Evolutionary conservation across 2,329 filamentous ascomycete species (phyloP).

Genomic region (Truncatella angustata): DNA sequence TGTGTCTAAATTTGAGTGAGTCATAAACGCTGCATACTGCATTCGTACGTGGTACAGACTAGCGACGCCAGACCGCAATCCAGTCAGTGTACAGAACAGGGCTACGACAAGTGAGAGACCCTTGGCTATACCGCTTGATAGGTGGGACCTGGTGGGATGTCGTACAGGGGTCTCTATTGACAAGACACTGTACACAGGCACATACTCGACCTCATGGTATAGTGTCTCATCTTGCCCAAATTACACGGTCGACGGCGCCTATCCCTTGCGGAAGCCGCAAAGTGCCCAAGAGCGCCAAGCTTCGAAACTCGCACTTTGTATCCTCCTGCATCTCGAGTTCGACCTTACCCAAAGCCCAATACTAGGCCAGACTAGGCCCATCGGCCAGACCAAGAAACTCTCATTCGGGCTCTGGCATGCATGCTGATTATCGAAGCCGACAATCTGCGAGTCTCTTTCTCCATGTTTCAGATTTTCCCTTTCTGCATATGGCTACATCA

Average conservation of each 20-base stretch:
- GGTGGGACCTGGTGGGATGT: slow-evolving; percentile 13
- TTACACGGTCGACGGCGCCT: slow-evolving; percentile 6
- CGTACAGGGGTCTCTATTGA: slow-evolving; percentile 1
- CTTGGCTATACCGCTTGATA: slow-evolving; percentile 18
- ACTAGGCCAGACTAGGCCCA: slow-evolving; percentile 13
- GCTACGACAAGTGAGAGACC: slow-evolving; percentile 15
- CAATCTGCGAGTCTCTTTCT: slow-evolving; percentile 17
- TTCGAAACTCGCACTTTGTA: slow-evolving; percentile 2
- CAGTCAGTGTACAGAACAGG: slow-evolving; percentile 20
- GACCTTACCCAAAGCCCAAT: slow-evolving; percentile 14
- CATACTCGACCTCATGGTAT: not conserved
- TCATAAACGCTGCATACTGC: slow-evolving; percentile 21
- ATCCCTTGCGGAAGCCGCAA: slow-evolving; percentile 3
- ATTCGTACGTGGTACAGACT: slow-evolving; percentile 13
- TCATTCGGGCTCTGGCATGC: slow-evolving; percentile 18
- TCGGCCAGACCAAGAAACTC: slow-evolving; percentile 14
- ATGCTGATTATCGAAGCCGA: slow-evolving; percentile 17
- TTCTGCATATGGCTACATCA: slow-evolving; percentile 10
- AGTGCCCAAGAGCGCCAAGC: slow-evolving; percentile 1
- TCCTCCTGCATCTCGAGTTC: not conserved
- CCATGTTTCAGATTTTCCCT: slow-evolving; percentile 32
- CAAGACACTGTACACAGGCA: slow-evolving; percentile 1
- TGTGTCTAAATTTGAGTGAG: slow-evolving; percentile 26
- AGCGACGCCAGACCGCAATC: slow-evolving; percentile 9
- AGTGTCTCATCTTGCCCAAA: not conserved